phyloP scores from a whole-genome alignment of 2,329 filamentous ascomycete genomes.

The Cordyceps farinosa region DNA sequence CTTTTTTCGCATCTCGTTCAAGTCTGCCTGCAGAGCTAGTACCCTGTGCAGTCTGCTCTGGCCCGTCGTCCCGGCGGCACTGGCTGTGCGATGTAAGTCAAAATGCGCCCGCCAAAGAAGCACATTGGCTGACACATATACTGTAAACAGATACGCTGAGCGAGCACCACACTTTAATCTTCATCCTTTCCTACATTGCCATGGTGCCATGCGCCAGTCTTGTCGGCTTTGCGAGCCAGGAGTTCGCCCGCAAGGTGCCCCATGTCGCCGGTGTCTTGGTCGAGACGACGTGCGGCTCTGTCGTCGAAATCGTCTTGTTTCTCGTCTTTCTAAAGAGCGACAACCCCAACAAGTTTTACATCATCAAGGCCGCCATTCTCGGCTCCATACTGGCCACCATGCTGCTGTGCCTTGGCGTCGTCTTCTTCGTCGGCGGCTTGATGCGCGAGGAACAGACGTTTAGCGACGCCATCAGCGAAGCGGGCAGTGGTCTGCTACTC shows the following conservation, averaged over 20 bases:
- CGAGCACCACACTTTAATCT: slow-evolving; percentile 41
- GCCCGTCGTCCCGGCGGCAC: slow-evolving; percentile 47
- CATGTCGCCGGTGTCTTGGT: slow-evolving; percentile 65
- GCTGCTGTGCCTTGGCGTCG: slow-evolving; percentile 73
- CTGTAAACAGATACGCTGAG: slow-evolving; percentile 31
- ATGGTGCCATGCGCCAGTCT: slow-evolving; percentile 52
- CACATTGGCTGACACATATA: slow-evolving; percentile 10
- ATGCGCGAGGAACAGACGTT: slow-evolving; percentile 66
- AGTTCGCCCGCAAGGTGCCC: slow-evolving; percentile 75
- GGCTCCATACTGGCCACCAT: slow-evolving; percentile 81
- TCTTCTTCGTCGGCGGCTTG: slow-evolving; percentile 75
- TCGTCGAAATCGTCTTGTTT: slow-evolving; percentile 81
- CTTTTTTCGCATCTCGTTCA: slow-evolving; percentile 42
- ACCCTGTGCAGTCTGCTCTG: slow-evolving; percentile 47
- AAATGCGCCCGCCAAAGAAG: not conserved
- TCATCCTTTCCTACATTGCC: slow-evolving; percentile 46
- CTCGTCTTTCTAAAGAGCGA: slow-evolving; percentile 60
- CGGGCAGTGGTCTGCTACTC: slow-evolving; percentile 71
- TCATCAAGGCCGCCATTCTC: slow-evolving; percentile 79
- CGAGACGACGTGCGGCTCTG: slow-evolving; percentile 64
- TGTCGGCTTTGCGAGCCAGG: slow-evolving; percentile 52
- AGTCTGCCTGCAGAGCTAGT: slow-evolving; percentile 42
- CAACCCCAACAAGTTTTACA: slow-evolving; percentile 51
- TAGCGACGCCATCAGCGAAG: slow-evolving; percentile 72
- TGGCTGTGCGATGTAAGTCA: slow-evolving; percentile 39